These are phyloP conservation scores for Chytriomyces confervae DNA, from an alignment of 192 early-diverging fungal species.

Conservation along the genomic window DNA sequence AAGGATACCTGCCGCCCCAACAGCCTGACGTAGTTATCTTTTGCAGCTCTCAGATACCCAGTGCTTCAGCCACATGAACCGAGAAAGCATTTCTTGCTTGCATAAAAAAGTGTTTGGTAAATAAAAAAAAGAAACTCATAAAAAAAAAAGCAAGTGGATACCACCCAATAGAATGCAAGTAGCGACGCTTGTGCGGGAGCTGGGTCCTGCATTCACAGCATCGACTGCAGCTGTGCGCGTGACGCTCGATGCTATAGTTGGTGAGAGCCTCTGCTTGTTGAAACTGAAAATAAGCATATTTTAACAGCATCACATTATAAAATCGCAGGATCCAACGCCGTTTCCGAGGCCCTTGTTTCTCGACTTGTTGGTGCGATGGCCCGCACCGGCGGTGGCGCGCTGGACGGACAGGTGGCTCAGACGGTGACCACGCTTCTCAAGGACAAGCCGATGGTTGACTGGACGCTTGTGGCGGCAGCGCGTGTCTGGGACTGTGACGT, in stretches of 20 bases:
- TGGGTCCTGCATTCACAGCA: not conserved
- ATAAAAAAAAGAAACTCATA: not conserved
- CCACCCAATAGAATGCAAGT: not conserved
- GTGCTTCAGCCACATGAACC: too few relatives aligned
- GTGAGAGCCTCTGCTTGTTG: not conserved
- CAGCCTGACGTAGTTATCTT: too few relatives aligned
- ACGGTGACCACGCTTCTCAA: conserved; percentile 38
- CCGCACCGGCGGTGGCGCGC: conserved; percentile 45
- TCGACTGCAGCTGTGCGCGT: not conserved
- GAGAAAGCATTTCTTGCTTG: too few relatives aligned
- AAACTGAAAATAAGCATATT: not conserved
- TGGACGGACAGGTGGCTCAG: conserved; percentile 41
- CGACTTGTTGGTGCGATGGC: conserved; percentile 72
- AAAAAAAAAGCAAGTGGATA: not conserved
- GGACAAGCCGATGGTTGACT: conserved; percentile 22
- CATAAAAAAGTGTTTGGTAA: too few relatives aligned
- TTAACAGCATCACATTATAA: too few relatives aligned
- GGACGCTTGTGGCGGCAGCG: conserved; percentile 7
- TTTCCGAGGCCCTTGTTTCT: conserved; percentile 52
- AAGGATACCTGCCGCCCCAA: too few relatives aligned
- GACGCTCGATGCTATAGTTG: not conserved
- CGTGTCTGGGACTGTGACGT: conserved; percentile 67
- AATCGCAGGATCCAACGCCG: too few relatives aligned
- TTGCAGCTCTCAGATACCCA: too few relatives aligned
- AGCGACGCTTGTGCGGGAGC: not conserved